These are phyloP conservation scores for Senna siamea DNA, from an alignment of 306 rosid species.

Conservation along the genomic window DNA sequence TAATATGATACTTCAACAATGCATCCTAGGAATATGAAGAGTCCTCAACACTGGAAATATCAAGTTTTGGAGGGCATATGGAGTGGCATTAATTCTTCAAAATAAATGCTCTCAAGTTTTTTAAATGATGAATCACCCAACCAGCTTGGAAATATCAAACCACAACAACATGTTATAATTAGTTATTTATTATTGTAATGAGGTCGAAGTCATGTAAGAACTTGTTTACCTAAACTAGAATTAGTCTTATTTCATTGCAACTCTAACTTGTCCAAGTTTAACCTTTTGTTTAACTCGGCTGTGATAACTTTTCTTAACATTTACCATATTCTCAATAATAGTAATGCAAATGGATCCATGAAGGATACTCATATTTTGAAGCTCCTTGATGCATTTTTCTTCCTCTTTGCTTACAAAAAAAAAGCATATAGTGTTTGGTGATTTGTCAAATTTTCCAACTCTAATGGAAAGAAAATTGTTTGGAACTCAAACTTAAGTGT, in stretches of 20 bases:
- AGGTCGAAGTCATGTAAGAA: slow-evolving; percentile 25
- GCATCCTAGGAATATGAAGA: background rate
- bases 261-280: no score
- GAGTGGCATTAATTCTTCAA: background rate
- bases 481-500: slow-evolving; percentile 32
- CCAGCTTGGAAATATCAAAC: slow-evolving; percentile 35
- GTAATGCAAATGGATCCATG: slow-evolving; percentile 32
- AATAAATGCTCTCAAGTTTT: background rate
- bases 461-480: slow-evolving; percentile 8
- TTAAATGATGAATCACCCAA: background rate
- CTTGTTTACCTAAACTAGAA: background rate
- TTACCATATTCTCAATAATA: slow-evolving; percentile 41
- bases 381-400: slow-evolving; percentile 32
- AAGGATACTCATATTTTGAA: slow-evolving; percentile 28
- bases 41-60: slow-evolving; percentile 20
- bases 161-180: slow-evolving; percentile 11
- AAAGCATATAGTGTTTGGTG: no score
- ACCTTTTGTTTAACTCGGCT: slow-evolving; percentile 26
- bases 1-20: no score
- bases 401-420: slow-evolving; percentile 24
- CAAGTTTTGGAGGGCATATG: slow-evolving; percentile 11
- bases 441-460: slow-evolving; percentile 26
- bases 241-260: slow-evolving; percentile 15
- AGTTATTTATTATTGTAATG: slow-evolving; percentile 14
- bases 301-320: background rate